Base-by-base conservation (phyloP, 208 protist species). In the Leishmania lainsoni region DNA sequence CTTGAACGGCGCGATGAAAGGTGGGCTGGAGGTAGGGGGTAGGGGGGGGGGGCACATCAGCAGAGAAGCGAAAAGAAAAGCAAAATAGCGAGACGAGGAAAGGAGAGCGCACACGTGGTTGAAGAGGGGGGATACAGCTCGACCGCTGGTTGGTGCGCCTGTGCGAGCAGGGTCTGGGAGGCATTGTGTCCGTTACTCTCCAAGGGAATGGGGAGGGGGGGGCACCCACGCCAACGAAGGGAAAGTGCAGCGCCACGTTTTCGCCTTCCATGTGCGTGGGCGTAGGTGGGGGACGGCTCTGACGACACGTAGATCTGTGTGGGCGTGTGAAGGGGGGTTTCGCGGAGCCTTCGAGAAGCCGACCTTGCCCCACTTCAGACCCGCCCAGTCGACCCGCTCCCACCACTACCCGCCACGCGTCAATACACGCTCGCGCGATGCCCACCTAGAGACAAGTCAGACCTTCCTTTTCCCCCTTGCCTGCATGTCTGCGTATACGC, bases 61-160 rank as follows among this genome's bases (percentile, higher is more conserved):
- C 59, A 17, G 22, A 35, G 59, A 66, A 35, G 10, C 59, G 74
- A 32, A 77, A 52, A 42, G 42, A 83, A 59, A 71, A 51, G 10
- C 17, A 71, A 39, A 58, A 71, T 49, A 49, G 42, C 26, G 22
- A 78, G 22, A 39, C 22, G 26, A 58, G 35, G 29, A 35, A 56
- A 65, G 69, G 54, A 0, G 56, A 29, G 72, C 68, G 73, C 1
- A 52, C 20, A 6, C n/a, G 51, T 35, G 65, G 42, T 54, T 10
- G 49, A 61, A 63, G 73, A 78, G 63, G 17, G 66, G 39, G 66
- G 35, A 42, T 5, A 29, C 20, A 16, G 29, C 59, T 66, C n/a
- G 59, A 5, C 59, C 3, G 59, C 59, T 66, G n/a, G 59, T 35
- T 35, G 17, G 3, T 12, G n/a, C n/a, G 59, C 59, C 59, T 8